phyloP scores from a whole-genome alignment of 1,284 basidiomycete species.

The Rhizoctonia solani region DNA sequence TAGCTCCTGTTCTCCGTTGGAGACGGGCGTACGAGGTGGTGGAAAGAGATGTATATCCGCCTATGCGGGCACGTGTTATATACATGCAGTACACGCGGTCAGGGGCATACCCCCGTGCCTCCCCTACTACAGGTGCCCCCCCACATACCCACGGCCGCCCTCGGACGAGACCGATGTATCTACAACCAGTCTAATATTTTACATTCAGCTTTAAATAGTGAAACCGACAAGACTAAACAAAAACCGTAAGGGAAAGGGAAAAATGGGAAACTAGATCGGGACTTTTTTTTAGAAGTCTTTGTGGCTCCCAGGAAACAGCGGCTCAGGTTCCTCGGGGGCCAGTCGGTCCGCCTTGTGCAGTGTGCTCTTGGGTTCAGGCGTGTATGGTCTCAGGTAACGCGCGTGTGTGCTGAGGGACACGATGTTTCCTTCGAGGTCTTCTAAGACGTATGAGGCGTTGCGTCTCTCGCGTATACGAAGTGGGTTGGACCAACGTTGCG shows the following conservation, averaged over 20 bases:
- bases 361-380: neutral
- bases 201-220: neutral
- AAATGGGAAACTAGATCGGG: neutral
- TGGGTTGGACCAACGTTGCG: conserved; percentile 30
- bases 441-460: conserved; percentile 26
- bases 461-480: conserved; percentile 1
- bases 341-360: neutral
- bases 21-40: neutral
- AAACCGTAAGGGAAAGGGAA: neutral
- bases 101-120: conserved; percentile 18
- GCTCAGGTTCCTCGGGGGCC: neutral
- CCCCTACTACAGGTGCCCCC: conserved; percentile 19
- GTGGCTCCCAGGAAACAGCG: neutral
- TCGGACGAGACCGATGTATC: neutral
- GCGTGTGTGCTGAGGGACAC: conserved; percentile 2
- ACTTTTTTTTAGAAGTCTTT: neutral
- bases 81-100: neutral
- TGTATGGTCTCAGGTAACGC: neutral
- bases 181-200: neutral
- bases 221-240: neutral
- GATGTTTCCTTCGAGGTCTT: conserved; percentile 2
- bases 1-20: too few relatives aligned
- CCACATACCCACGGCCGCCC: neutral
- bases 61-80: neutral
- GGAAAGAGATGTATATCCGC: neutral